These are phyloP conservation scores for Dillenia turbinata DNA, from an alignment of 164 flowering plant genomes.

Conservation along the genomic window DNA sequence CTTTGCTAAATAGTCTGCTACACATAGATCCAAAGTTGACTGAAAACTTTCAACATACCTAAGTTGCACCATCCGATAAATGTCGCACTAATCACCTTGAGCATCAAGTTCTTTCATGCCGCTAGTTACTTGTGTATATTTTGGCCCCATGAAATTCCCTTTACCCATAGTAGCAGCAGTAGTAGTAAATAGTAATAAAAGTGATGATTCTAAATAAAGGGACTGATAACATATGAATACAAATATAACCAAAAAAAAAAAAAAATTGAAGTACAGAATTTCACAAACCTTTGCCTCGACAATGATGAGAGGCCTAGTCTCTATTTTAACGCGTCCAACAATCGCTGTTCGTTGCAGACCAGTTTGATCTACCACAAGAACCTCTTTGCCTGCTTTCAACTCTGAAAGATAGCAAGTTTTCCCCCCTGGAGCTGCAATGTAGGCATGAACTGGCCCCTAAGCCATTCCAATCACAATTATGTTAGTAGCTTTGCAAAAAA, in stretches of 20 bases:
- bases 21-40: too few species aligned
- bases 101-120: too few species aligned
- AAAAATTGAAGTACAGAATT: background rate
- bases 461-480: conserved; percentile 9
- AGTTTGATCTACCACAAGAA: conserved; percentile 64
- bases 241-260: background rate
- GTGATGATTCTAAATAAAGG: too few species aligned
- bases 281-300: conserved; percentile 78
- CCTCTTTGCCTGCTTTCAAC: conserved; percentile 74
- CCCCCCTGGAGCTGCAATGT: conserved; percentile 87
- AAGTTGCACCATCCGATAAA: too few species aligned
- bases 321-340: conserved; percentile 92
- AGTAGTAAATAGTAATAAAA: too few species aligned
- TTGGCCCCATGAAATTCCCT: too few species aligned
- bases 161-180: too few species aligned
- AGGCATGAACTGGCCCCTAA: conserved; percentile 95
- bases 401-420: conserved; percentile 88
- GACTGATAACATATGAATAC: too few species aligned
- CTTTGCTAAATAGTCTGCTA: too few species aligned
- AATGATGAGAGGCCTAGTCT: conserved; percentile 75
- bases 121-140: too few species aligned
- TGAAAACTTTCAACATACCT: too few species aligned
- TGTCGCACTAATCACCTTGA: too few species aligned
- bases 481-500: background rate
- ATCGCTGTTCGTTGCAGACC: conserved; percentile 74